Evolutionary conservation across 2,329 filamentous ascomycete genomes (phyloP).

Genomic region (Pseudofabraea citricarpa): DNA sequence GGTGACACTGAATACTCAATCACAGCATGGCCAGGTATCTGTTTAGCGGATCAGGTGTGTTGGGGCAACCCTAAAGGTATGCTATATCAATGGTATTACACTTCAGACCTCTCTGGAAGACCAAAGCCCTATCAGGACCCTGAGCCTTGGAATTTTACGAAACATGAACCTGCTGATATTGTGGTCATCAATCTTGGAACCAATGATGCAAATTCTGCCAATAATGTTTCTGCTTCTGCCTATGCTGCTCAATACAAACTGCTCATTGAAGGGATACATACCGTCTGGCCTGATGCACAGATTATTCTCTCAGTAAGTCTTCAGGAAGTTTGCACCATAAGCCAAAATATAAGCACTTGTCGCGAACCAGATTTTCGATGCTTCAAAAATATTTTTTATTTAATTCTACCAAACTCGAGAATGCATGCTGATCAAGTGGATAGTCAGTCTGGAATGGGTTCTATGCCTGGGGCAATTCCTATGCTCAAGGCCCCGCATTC

Average conservation of each 20-base stretch:
- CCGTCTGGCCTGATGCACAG: slow-evolving; percentile 40
- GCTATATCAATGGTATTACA: slow-evolving; percentile 53
- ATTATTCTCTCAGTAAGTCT: slow-evolving; percentile 40
- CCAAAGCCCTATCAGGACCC: slow-evolving; percentile 29
- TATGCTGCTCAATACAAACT: slow-evolving; percentile 38
- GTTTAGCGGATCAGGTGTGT: slow-evolving; percentile 49
- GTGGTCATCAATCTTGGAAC: slow-evolving; percentile 43
- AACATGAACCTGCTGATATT: slow-evolving; percentile 36
- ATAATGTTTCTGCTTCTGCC: slow-evolving; percentile 32
- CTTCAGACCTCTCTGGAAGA: slow-evolving; percentile 41
- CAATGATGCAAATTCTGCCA: slow-evolving; percentile 39
- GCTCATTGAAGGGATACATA: slow-evolving; percentile 41
- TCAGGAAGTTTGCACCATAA: slow-evolving; percentile 29
- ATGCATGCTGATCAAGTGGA: slow-evolving; percentile 2
- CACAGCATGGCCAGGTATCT: slow-evolving; percentile 55
- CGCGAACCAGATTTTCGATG: too few species aligned
- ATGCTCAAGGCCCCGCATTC: slow-evolving; percentile 40
- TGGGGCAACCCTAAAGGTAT: slow-evolving; percentile 47
- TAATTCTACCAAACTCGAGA: too few species aligned
- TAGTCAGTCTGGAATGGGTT: slow-evolving; percentile 53
- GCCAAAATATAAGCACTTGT: too few species aligned
- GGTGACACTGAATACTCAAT: slow-evolving; percentile 55
- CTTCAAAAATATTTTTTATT: too few species aligned
- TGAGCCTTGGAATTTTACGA: slow-evolving; percentile 40
- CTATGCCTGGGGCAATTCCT: slow-evolving; percentile 43